phyloP scores from a whole-genome alignment of 78 protist species.

The Dictyostelium firmibasis region DNA sequence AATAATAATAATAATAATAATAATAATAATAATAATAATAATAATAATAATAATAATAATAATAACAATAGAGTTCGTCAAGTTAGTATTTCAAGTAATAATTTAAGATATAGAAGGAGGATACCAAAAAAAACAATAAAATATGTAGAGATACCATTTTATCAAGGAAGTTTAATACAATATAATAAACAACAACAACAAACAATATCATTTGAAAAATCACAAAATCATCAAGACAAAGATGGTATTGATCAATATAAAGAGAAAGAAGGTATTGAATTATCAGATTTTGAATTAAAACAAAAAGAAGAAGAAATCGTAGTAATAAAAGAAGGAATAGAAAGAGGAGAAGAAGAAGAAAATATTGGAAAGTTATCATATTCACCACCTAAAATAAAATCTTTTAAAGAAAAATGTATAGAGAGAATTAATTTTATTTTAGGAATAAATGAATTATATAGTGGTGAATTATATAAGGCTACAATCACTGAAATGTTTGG shows the following conservation, averaged over 20 bases:
- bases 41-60: no score
- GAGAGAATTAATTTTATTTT: not conserved
- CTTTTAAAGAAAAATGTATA: no score
- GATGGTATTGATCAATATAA: not conserved
- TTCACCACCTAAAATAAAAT: not conserved
- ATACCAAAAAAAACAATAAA: not conserved
- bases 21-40: no score
- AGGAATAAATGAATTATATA: not conserved
- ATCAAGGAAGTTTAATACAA: not conserved
- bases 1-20: no score
- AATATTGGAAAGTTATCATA: not conserved
- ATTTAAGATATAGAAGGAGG: not conserved
- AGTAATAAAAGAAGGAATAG: not conserved
- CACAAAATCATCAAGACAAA: not conserved
- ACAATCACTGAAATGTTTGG: slow-evolving; percentile 22
- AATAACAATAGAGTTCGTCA: not conserved
- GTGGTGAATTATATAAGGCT: not conserved
- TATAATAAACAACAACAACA: not conserved
- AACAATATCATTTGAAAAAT: not conserved
- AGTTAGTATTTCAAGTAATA: no score
- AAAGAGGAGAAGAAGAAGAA: not conserved
- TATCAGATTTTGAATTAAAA: not conserved
- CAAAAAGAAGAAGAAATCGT: not conserved
- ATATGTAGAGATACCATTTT: not conserved
- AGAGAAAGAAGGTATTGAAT: not conserved